Evolutionary conservation across 2,329 filamentous ascomycete species (phyloP).

Genomic region (Aulographum hederae): DNA sequence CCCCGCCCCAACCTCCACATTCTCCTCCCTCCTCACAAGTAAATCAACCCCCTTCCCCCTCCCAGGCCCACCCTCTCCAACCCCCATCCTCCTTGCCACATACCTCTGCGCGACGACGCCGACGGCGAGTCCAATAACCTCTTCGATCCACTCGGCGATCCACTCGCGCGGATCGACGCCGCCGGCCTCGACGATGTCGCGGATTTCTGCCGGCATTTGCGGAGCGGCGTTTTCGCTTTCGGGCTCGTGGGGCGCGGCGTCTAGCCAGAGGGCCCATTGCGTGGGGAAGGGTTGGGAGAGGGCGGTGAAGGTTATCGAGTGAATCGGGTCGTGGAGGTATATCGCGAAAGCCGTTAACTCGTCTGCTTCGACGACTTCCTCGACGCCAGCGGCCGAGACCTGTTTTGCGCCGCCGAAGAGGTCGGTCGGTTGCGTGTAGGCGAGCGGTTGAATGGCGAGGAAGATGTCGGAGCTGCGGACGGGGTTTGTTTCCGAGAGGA

Average conservation of each 20-base stretch:
- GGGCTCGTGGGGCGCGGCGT: conserved; percentile 31
- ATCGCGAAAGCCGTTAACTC: conserved; percentile 56
- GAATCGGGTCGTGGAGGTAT: conserved; percentile 73
- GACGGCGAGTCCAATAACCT: conserved; percentile 57
- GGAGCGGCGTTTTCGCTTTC: conserved; percentile 25
- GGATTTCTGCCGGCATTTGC: conserved; percentile 57
- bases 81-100: conserved; percentile 87
- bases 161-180: conserved; percentile 87
- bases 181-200: conserved; percentile 56
- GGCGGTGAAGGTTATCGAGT: conserved; percentile 72
- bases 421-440: conserved; percentile 40
- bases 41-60: conserved; percentile 40
- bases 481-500: conserved; percentile 68
- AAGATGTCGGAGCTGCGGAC: conserved; percentile 90
- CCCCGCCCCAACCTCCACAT: conserved; percentile 38
- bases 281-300: conserved; percentile 69
- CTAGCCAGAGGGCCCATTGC: conserved; percentile 82
- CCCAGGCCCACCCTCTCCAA: conserved; percentile 58
- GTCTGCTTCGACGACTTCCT: conserved; percentile 39
- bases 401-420: conserved; percentile 43
- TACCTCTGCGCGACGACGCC: conserved; percentile 88
- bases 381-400: conserved; percentile 24
- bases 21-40: conserved; percentile 32
- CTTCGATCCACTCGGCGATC: conserved; percentile 95
- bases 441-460: conserved; percentile 80